Conservation (phyloP, 805 yeast species). For the Kodamaea sagamina region DNA sequence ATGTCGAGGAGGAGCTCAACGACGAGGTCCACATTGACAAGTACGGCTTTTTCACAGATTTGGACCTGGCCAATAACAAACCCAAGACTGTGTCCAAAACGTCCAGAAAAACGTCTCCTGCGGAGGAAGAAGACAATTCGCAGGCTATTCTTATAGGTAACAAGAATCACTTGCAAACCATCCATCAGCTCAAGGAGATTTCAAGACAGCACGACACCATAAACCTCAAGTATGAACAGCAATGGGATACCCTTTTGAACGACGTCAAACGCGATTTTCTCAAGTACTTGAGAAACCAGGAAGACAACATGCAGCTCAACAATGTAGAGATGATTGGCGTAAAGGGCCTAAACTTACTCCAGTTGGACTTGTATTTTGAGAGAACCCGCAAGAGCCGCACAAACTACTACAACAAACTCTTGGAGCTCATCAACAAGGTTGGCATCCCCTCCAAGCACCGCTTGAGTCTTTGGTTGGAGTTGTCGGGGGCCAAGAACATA, state of each 20-base stretch:
- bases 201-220: constrained; percentile 47
- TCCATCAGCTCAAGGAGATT: constrained; percentile 37
- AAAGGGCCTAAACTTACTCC: constrained; percentile 38
- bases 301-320: constrained; percentile 6
- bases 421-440: constrained; percentile 33
- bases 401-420: constrained; percentile 15
- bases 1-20: background rate
- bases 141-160: constrained; percentile 18
- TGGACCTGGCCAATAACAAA: constrained; percentile 10
- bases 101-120: background rate
- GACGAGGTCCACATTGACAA: constrained; percentile 37
- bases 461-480: constrained; percentile 52
- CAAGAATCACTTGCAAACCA: constrained; percentile 15
- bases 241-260: constrained; percentile 50
- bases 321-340: constrained; percentile 34
- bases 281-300: constrained; percentile 15
- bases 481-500: constrained; percentile 50
- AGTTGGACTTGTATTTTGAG: constrained; percentile 16
- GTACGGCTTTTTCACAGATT: constrained; percentile 49
- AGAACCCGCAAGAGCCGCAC: constrained; percentile 7
- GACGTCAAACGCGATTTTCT: constrained; percentile 28
- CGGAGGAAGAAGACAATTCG: constrained; percentile 8
- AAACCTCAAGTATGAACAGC: constrained; percentile 37
- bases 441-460: constrained; percentile 55
- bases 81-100: constrained; percentile 2